Evolutionary conservation across 331 rosid species (phyloP).

Genomic region (Quercus lobata): DNA sequence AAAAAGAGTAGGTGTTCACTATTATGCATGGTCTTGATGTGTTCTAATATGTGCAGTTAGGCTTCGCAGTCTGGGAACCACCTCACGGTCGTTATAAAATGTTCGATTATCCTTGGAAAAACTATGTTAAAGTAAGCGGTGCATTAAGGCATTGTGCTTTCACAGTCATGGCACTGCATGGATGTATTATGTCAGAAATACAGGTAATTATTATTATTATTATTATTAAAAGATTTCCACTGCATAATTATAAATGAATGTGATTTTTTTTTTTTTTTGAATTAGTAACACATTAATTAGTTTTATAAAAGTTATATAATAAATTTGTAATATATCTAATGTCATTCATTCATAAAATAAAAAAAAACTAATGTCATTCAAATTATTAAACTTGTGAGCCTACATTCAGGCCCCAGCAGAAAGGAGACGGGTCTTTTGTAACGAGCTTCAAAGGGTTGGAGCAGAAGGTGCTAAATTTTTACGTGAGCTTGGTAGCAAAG

Average conservation of each 20-base stretch:
- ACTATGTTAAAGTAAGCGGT: slow-evolving; percentile 56
- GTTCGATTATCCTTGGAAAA: slow-evolving; percentile 71
- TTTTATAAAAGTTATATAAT: too few species aligned
- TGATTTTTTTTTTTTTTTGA: too few species aligned
- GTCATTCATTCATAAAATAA: too few species aligned
- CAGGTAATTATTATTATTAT: slow-evolving; percentile 40
- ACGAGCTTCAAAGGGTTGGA: slow-evolving; percentile 63
- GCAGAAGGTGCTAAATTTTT: slow-evolving; percentile 62
- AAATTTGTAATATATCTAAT: too few species aligned
- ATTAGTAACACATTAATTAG: too few species aligned
- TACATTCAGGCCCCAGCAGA: slow-evolving; percentile 54
- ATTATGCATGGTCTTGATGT: too few species aligned
- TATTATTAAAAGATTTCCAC: too few species aligned
- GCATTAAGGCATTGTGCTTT: slow-evolving; percentile 78
- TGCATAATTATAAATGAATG: too few species aligned
- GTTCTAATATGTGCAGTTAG: slow-evolving; percentile 37
- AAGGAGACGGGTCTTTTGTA: slow-evolving; percentile 46
- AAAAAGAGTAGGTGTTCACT: neutral
- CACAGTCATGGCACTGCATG: slow-evolving; percentile 86
- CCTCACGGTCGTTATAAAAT: slow-evolving; percentile 70
- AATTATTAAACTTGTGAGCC: neutral
- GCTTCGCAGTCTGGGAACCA: slow-evolving; percentile 81
- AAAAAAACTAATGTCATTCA: too few species aligned
- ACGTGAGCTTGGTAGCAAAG: slow-evolving; percentile 59
- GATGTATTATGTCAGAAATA: slow-evolving; percentile 78